A percentile compares a stretch with the other conserved stretches of the same genome.
Evolutionary conservation across 768 basidiomycete genomes (phyloP).

Genomic region (Trametes cinnabarina): DNA sequence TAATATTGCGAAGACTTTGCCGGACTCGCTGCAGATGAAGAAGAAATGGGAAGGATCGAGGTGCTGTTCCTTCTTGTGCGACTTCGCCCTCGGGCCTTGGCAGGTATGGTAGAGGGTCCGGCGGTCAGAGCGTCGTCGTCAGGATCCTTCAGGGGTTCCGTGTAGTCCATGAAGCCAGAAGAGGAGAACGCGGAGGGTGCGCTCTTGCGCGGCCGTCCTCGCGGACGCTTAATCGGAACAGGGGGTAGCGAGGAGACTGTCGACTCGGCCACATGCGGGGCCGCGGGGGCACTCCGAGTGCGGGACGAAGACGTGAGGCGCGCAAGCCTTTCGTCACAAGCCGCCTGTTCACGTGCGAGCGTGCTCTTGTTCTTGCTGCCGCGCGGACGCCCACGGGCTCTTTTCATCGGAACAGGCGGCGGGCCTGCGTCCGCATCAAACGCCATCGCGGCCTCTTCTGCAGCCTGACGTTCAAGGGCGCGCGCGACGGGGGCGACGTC

Average conservation of each 20-base stretch:
- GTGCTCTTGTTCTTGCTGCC: conserved; percentile 16
- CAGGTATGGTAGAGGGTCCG: background rate
- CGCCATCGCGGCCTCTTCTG: background rate
- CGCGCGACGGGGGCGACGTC: background rate
- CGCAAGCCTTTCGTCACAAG: background rate
- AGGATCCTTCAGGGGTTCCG: conserved; percentile 9
- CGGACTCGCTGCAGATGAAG: background rate
- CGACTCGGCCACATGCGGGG: background rate
- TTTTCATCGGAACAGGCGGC: background rate
- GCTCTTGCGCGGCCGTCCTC: conserved; percentile 8
- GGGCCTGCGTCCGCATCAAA: background rate
- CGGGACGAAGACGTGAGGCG: background rate
- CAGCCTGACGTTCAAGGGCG: background rate
- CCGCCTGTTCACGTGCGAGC: conserved; percentile 2
- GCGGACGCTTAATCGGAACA: conserved; percentile 5
- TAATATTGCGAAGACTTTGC: background rate
- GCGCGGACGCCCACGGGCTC: background rate
- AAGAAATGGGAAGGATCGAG: background rate
- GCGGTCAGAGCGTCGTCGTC: background rate
- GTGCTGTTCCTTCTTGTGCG: conserved; percentile 6
- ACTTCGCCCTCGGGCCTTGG: background rate
- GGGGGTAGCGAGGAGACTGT: background rate
- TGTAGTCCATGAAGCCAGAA: background rate
- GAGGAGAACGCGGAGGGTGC: background rate
- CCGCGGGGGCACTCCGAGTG: background rate